A percentile compares a stretch with the other conserved stretches of the same genome.
phyloP scores from a whole-genome alignment of 2,329 filamentous ascomycete genomes.

The Phyllosticta citribraziliensis region DNA sequence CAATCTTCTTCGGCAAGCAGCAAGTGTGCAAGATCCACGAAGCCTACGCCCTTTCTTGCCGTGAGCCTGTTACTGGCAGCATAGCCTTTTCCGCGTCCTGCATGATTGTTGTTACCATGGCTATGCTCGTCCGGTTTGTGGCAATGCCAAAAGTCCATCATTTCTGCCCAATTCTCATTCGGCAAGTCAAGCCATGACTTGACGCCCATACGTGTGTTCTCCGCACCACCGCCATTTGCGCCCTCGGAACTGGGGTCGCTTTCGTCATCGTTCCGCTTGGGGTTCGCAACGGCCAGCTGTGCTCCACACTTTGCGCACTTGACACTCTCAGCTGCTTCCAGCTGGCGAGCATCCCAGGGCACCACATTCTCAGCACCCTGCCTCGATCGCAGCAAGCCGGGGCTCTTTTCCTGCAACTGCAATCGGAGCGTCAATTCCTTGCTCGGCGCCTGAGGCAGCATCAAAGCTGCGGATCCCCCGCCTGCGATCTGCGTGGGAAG shows the following conservation, averaged over 20 bases:
- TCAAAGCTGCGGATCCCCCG: slow-evolving; percentile 36
- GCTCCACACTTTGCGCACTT: slow-evolving; percentile 19
- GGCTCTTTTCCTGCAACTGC: slow-evolving; percentile 35
- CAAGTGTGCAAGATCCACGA: slow-evolving; percentile 74
- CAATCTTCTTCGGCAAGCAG: slow-evolving; percentile 63
- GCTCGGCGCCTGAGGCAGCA: slow-evolving; percentile 37
- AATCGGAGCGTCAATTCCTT: slow-evolving; percentile 47
- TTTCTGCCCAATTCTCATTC: slow-evolving; percentile 96
- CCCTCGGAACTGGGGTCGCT: slow-evolving; percentile 9
- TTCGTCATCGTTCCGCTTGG: slow-evolving; percentile 12
- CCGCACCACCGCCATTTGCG: slow-evolving; percentile 22
- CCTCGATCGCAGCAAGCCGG: slow-evolving; percentile 12
- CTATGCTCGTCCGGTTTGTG: slow-evolving; percentile 71
- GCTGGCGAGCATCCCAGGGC: slow-evolving; percentile 34
- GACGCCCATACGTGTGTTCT: slow-evolving; percentile 11
- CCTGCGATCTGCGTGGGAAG: slow-evolving; percentile 38
- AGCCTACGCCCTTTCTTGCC: slow-evolving; percentile 56
- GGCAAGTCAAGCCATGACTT: slow-evolving; percentile 81
- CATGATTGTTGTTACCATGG: slow-evolving; percentile 39
- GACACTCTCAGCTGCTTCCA: slow-evolving; percentile 19
- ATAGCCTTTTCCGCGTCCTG: slow-evolving; percentile 54
- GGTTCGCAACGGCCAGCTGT: slow-evolving; percentile 15
- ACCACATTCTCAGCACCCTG: slow-evolving; percentile 27
- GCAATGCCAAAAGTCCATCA: slow-evolving; percentile 99
- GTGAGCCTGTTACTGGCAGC: slow-evolving; percentile 68